A percentile compares a stretch with the other conserved stretches of the same genome.
phyloP scores from a whole-genome alignment of 495 filamentous ascomycete species.

The Daldinia caldariorum region DNA sequence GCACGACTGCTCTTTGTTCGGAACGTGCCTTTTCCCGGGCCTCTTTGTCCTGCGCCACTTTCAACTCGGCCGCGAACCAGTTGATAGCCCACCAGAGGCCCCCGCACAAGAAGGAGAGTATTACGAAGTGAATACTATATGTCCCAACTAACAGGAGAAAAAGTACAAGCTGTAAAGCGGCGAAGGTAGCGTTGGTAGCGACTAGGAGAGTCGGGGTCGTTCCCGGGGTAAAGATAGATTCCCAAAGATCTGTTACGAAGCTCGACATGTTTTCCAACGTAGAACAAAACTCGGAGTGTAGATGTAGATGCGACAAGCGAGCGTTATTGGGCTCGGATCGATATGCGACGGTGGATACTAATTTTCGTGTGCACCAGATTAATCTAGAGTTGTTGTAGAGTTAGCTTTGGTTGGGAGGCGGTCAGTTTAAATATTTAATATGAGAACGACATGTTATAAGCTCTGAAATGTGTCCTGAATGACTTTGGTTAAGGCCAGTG shows the following conservation, averaged over 20 bases:
- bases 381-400: slow-evolving; percentile 4
- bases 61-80: slow-evolving; percentile 91
- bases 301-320: slow-evolving; percentile 35
- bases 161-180: slow-evolving; percentile 81
- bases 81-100: slow-evolving; percentile 94
- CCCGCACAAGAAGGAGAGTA: slow-evolving; percentile 78
- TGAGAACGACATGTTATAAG: slow-evolving; percentile 1
- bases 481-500: slow-evolving; percentile 29
- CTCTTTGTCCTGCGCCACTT: slow-evolving; percentile 68
- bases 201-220: slow-evolving; percentile 86
- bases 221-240: slow-evolving; percentile 90
- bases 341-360: slow-evolving; percentile 33
- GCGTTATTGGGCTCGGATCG: slow-evolving; percentile 18
- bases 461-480: slow-evolving; percentile 11
- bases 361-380: not conserved
- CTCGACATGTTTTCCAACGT: slow-evolving; percentile 68
- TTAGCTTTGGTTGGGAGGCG: slow-evolving; percentile 5
- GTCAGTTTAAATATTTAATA: slow-evolving; percentile 8
- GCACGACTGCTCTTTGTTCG: slow-evolving; percentile 46
- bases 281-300: slow-evolving; percentile 24
- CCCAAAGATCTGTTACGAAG: slow-evolving; percentile 85
- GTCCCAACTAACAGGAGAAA: slow-evolving; percentile 80
- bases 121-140: slow-evolving; percentile 85
- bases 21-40: slow-evolving; percentile 66
- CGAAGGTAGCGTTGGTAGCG: slow-evolving; percentile 91